Evolutionary conservation across 2,329 filamentous ascomycete species (phyloP).

Genomic region (Huntiella omanensis): DNA sequence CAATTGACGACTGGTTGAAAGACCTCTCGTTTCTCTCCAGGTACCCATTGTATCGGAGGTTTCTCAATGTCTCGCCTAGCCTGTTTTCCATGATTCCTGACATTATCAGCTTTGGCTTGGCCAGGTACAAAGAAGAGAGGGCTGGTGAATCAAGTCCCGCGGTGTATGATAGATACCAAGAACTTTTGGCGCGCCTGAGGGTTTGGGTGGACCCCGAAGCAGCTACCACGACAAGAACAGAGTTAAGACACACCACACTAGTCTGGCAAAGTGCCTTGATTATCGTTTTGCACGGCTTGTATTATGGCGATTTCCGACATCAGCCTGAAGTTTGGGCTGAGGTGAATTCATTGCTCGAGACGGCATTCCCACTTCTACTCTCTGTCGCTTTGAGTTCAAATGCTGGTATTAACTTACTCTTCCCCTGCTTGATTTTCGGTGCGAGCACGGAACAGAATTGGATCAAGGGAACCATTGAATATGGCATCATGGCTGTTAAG

Average conservation of each 20-base stretch:
- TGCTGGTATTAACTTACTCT: slow-evolving; percentile 9
- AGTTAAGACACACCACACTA: slow-evolving; percentile 7
- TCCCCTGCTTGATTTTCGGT: slow-evolving; percentile 8
- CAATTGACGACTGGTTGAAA: slow-evolving; percentile 8
- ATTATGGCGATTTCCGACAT: slow-evolving; percentile 7
- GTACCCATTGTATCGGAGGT: slow-evolving; percentile 4
- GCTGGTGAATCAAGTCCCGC: slow-evolving; percentile 1
- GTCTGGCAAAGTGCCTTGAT: slow-evolving; percentile 8
- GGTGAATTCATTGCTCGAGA: slow-evolving; percentile 4
- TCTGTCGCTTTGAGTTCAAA: slow-evolving; percentile 10
- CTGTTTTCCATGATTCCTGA: slow-evolving; percentile 9
- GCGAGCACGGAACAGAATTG: slow-evolving; percentile 11
- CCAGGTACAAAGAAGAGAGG: slow-evolving; percentile 5
- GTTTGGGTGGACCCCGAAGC: slow-evolving; percentile 8
- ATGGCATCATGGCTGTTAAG: slow-evolving; percentile 9
- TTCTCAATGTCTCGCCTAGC: slow-evolving; percentile 7
- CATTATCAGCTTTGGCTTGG: slow-evolving; percentile 5
- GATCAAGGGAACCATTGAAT: slow-evolving; percentile 7
- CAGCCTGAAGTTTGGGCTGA: slow-evolving; percentile 4
- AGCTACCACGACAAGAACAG: slow-evolving; percentile 6
- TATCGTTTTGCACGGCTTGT: slow-evolving; percentile 9
- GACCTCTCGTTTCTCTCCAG: slow-evolving; percentile 5
- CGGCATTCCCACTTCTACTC: slow-evolving; percentile 8
- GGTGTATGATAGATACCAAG: slow-evolving; percentile 7
- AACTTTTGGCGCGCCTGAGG: slow-evolving; percentile 2